Evolutionary conservation across 2,329 filamentous ascomycete species (phyloP).

Genomic region (Cladosporium phlei): DNA sequence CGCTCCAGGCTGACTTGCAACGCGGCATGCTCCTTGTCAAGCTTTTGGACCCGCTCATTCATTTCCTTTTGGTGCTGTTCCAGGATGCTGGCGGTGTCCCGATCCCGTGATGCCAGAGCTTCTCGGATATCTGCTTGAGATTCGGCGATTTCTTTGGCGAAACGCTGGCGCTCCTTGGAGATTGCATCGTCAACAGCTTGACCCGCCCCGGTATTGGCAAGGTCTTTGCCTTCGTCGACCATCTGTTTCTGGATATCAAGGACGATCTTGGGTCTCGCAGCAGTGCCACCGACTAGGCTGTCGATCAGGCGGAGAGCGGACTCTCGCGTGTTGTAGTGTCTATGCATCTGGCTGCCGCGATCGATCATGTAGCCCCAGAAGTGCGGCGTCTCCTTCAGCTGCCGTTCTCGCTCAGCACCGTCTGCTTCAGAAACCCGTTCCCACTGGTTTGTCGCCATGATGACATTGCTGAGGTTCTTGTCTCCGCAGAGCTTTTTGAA

Average conservation of each 20-base stretch:
- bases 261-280: neutral
- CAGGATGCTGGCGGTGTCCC: constrained; percentile 7
- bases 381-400: neutral
- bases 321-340: constrained; percentile 14
- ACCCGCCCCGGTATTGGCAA: constrained; percentile 21
- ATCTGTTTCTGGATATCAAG: constrained; percentile 23
- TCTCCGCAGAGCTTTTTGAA: constrained; percentile 44
- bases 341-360: constrained; percentile 15
- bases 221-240: constrained; percentile 20
- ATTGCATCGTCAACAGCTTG: constrained; percentile 7
- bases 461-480: constrained; percentile 37
- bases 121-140: constrained; percentile 7
- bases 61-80: constrained; percentile 11
- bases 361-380: constrained; percentile 24
- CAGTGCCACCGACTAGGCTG: constrained; percentile 10
- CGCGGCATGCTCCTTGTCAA: constrained; percentile 11
- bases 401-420: constrained; percentile 18
- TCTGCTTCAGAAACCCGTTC: constrained; percentile 20
- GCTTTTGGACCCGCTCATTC: constrained; percentile 11
- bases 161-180: constrained; percentile 1
- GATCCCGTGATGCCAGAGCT: constrained; percentile 6
- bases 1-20: constrained; percentile 13
- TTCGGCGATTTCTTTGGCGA: constrained; percentile 9
- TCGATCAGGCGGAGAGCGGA: constrained; percentile 20
- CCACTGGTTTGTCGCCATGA: constrained; percentile 44